Percentiles rank a stretch among this genome's conserved stretches.
These are phyloP conservation scores for Brassica carinata DNA, from an alignment of 345 rosid genomes.

Conservation along the genomic window DNA sequence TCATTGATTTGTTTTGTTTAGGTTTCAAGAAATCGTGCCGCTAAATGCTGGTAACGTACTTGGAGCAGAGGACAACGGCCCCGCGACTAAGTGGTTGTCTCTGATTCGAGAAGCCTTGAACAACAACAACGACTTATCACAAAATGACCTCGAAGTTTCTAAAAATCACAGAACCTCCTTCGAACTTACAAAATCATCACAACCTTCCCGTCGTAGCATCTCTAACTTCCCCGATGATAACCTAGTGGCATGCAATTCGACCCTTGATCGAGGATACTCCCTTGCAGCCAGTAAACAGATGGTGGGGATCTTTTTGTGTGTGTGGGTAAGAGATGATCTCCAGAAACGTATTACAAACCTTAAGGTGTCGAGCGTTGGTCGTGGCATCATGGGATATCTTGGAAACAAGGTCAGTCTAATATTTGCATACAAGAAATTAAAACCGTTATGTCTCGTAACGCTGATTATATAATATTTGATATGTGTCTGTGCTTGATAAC, in stretches of 20 bases:
- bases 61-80: conserved; percentile 76
- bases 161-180: conserved; percentile 34
- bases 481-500: neutral
- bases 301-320: conserved; percentile 90
- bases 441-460: neutral
- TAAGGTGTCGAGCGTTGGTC: conserved; percentile 89
- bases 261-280: conserved; percentile 42
- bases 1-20: conserved; percentile 25
- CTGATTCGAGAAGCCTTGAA: conserved; percentile 71
- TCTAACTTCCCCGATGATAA: conserved; percentile 29
- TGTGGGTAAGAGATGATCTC: conserved; percentile 80
- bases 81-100: conserved; percentile 80
- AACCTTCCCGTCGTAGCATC: conserved; percentile 54
- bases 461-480: neutral
- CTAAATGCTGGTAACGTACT: conserved; percentile 82
- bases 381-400: conserved; percentile 95
- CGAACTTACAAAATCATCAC: conserved; percentile 32
- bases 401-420: conserved; percentile 77
- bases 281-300: conserved; percentile 92
- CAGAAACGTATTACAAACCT: conserved; percentile 54
- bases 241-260: conserved; percentile 34
- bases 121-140: conserved; percentile 17
- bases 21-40: conserved; percentile 92
- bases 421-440: neutral
- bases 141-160: conserved; percentile 17